Percentiles rank a stretch among this genome's conserved stretches.
phyloP scores from a whole-genome alignment of 257 asterid genomes.

The Solanum sejunctum region DNA sequence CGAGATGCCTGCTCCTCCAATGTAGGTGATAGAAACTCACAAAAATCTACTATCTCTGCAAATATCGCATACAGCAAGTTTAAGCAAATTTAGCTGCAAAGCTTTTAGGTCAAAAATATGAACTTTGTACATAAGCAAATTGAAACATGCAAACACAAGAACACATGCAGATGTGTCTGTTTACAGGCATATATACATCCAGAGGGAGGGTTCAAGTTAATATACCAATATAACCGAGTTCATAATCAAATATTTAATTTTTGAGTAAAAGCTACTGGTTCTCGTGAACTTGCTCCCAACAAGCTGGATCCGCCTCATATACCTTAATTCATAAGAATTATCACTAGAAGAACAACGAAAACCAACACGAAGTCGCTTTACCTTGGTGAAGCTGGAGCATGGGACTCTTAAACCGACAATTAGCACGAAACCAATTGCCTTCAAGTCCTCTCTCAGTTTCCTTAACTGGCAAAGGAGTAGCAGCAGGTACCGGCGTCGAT shows the following conservation, averaged over 20 bases:
- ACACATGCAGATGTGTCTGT: not conserved
- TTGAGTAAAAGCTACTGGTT: not conserved
- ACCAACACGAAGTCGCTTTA: not conserved
- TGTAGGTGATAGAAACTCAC: constrained; percentile 86
- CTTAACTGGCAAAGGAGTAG: constrained; percentile 13
- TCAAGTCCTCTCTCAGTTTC: constrained; percentile 41
- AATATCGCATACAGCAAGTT: not conserved
- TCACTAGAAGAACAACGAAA: not conserved
- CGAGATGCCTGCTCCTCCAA: constrained; percentile 72
- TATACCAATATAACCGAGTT: not conserved
- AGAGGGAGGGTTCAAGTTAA: not conserved
- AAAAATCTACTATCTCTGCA: constrained; percentile 90
- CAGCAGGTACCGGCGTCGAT: constrained; percentile 4
- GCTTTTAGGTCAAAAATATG: not conserved
- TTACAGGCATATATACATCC: not conserved
- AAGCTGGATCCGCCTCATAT: not conserved
- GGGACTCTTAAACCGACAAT: constrained; percentile 64
- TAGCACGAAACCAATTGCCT: constrained; percentile 82
- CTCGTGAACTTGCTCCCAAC: too few relatives aligned
- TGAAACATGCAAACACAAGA: not conserved
- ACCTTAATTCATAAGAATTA: not conserved
- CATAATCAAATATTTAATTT: not conserved
- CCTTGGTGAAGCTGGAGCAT: constrained; percentile 96
- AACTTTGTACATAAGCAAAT: not conserved
- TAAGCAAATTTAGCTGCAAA: not conserved